These are phyloP conservation scores for Dioscorea cayenensis DNA, from an alignment of 116 monocot species.

Conservation along the genomic window DNA sequence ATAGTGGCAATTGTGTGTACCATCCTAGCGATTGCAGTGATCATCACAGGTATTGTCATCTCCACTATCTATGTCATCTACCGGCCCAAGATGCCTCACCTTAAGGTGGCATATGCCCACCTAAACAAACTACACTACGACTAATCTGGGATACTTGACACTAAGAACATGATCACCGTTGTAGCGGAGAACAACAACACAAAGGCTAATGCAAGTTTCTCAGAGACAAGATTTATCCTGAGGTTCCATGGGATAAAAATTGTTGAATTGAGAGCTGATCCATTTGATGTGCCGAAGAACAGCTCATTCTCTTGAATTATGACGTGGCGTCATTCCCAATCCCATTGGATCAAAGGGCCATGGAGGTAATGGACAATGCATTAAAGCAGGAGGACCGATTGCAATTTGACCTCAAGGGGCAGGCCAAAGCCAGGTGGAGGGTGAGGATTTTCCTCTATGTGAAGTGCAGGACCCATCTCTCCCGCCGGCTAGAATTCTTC, in stretches of 20 bases:
- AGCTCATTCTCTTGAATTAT: conserved; percentile 43
- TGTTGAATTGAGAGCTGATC: conserved; percentile 42
- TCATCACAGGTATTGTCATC: conserved; percentile 20
- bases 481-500: conserved; percentile 45
- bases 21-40: conserved; percentile 18
- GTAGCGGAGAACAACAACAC: conserved; percentile 27
- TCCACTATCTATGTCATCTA: conserved; percentile 23
- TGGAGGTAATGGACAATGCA: conserved; percentile 39
- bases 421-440: conserved; percentile 52
- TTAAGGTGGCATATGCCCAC: conserved; percentile 17
- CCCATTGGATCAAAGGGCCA: conserved; percentile 25
- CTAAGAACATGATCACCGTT: conserved; percentile 12
- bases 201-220: conserved; percentile 43
- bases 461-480: conserved; percentile 44
- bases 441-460: conserved; percentile 35
- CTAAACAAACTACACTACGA: conserved; percentile 25
- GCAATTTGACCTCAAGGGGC: conserved; percentile 35
- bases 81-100: conserved; percentile 34
- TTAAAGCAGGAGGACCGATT: conserved; percentile 30
- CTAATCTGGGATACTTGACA: conserved; percentile 16
- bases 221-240: conserved; percentile 22
- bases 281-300: conserved; percentile 44
- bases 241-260: conserved; percentile 25
- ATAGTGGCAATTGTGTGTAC: conserved; percentile 25
- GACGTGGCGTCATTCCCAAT: conserved; percentile 26